Conservation (phyloP, 768 basidiomycete species). For the Tylopilus plumbeoviolaceoides region DNA sequence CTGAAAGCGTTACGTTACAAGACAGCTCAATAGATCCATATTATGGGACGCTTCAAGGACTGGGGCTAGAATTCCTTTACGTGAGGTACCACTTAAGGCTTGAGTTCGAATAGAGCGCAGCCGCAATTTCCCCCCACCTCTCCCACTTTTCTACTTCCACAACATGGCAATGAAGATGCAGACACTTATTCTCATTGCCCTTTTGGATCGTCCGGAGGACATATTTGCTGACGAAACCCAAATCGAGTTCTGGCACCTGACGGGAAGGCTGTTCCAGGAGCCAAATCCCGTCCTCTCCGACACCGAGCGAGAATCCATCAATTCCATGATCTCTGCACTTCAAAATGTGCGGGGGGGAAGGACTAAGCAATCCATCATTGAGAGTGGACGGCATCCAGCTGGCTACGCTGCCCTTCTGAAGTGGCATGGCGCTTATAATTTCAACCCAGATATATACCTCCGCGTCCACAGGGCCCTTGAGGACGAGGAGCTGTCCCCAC, state of each 20-base stretch:
- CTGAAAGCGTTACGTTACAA: too few species aligned
- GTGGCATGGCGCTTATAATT: slow-evolving; percentile 1
- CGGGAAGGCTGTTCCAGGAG: background rate
- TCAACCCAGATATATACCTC: background rate
- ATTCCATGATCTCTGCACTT: background rate
- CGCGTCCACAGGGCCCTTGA: slow-evolving; percentile 1
- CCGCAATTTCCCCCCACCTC: too few species aligned
- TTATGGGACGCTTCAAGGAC: too few species aligned
- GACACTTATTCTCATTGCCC: background rate
- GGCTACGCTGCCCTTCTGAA: slow-evolving; percentile 1
- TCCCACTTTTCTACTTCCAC: background rate
- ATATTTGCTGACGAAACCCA: slow-evolving; percentile 4
- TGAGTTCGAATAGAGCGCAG: too few species aligned
- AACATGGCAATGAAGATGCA: slow-evolving; percentile 8
- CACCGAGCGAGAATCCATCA: background rate
- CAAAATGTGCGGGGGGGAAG: background rate
- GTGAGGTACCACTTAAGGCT: too few species aligned
- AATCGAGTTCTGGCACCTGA: background rate
- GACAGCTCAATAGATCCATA: too few species aligned
- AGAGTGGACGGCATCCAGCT: background rate
- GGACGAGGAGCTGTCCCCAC: background rate
- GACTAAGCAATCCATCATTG: slow-evolving; percentile 1
- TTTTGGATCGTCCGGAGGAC: background rate
- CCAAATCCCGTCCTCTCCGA: background rate
- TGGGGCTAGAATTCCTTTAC: too few species aligned